Base-by-base conservation (phyloP, 2,329 filamentous ascomycete species). In the Aspergillus niger region DNA sequence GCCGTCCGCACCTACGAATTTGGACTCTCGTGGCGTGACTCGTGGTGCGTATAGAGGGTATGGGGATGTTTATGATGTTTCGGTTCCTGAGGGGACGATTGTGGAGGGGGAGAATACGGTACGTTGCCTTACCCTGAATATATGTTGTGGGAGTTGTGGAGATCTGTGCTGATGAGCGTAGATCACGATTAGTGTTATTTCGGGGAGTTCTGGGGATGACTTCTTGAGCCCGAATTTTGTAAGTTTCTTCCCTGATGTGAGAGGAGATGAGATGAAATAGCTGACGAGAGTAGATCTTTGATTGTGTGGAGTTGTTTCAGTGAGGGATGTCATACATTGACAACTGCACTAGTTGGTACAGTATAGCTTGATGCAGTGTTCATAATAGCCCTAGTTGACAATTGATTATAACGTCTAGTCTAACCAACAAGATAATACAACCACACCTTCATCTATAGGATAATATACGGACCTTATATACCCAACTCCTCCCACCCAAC, bases 21-120 rank as follows among this genome's bases (percentile, higher is more conserved):
- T 90, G 52, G 82, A 89, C 70, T 87, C 83, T 4, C 81, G 87
- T 15, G 87, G 87, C 11, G 81, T 90, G 2, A 90, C 87, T 0
- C 79, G 88, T 11, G 88, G 87, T 10, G 86, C 86, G 0, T 90
- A 89, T 68, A 79, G 86, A 7, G 87, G 87, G 0, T 77, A 80
- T 56, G 86, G 86, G 4, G 87, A 90, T 66, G 81, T 89, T 5
- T 90, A 90, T 67, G 81, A 87, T 61, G 82, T 85, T 49, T 76
- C 74, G n/a, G 82, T 90, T 50, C 85, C 87, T 0, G 75, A 82
- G 1, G 86, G 86, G 0, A 86, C 79, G 2, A 79, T 90, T 50
- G 79, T 84, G 7, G 76, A 77, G n/a, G 88, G 87, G 0, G 74
- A 74, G 7, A 90, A 90, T 68, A 88, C 85, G n/a, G 71, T 73